Conservation (phyloP, 2,329 filamentous ascomycete genomes). For the Penicillium sp. region DNA sequence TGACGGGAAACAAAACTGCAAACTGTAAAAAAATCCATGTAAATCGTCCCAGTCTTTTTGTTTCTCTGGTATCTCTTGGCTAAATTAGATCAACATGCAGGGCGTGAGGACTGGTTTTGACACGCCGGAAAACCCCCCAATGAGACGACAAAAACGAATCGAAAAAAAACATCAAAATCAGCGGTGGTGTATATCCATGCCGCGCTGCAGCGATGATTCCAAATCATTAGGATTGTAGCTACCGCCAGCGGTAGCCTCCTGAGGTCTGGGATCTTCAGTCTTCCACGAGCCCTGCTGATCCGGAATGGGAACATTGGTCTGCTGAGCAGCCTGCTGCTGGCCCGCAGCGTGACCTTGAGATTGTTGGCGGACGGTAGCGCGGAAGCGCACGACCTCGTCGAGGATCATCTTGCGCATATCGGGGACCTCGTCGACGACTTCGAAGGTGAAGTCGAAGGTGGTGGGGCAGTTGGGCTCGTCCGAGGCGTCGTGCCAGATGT, state of each 20-base stretch:
- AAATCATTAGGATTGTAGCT: constrained; percentile 46
- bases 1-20: not conserved
- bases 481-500: constrained; percentile 97
- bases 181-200: constrained; percentile 54
- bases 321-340: constrained; percentile 44
- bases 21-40: constrained; percentile 11
- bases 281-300: constrained; percentile 57
- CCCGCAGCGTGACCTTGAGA: constrained; percentile 45
- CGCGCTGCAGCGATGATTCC: constrained; percentile 55
- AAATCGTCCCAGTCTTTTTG: constrained; percentile 22
- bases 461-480: constrained; percentile 93
- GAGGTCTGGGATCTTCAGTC: constrained; percentile 64
- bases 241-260: constrained; percentile 52
- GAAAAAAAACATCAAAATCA: constrained; percentile 12
- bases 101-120: constrained; percentile 12
- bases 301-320: constrained; percentile 61
- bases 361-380: constrained; percentile 59
- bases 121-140: constrained; percentile 14
- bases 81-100: constrained; percentile 30
- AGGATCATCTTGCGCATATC: constrained; percentile 98
- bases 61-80: constrained; percentile 30
- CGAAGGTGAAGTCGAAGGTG: constrained; percentile 97
- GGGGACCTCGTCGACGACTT: constrained; percentile 90
- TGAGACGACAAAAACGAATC: constrained; percentile 6
- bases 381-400: constrained; percentile 88